Conservation (phyloP, 345 rosid genomes). For the Litchi chinensis region DNA sequence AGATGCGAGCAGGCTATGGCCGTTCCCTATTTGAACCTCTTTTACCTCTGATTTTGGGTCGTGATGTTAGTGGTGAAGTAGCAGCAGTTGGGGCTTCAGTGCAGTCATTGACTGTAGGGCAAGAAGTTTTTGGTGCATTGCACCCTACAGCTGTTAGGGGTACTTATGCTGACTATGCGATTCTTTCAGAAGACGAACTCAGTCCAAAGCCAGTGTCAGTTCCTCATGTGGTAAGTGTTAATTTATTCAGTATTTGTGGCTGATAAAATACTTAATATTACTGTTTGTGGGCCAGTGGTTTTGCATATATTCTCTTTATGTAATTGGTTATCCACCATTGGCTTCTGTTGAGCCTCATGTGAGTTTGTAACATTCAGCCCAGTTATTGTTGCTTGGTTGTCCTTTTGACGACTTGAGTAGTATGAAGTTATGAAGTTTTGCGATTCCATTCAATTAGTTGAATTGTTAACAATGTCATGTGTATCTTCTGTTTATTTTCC, state of each 20-base stretch:
- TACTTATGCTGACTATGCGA: slow-evolving; percentile 82
- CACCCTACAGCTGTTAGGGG: slow-evolving; percentile 98
- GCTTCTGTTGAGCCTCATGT: neutral
- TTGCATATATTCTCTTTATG: neutral
- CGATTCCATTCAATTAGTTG: neutral
- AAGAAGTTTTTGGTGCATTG: slow-evolving; percentile 94
- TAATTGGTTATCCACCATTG: neutral
- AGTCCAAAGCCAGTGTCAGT: slow-evolving; percentile 68
- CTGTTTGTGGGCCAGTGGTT: neutral
- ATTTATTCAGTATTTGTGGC: slow-evolving; percentile 1
- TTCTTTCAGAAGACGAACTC: slow-evolving; percentile 85
- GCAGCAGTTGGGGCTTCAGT: slow-evolving; percentile 77
- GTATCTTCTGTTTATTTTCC: neutral
- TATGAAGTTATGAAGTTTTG: neutral
- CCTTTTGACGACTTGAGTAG: neutral
- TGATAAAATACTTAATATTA: neutral
- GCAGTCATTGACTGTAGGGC: slow-evolving; percentile 62
- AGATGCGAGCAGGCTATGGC: slow-evolving; percentile 97
- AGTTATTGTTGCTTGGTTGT: neutral
- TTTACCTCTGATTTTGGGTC: slow-evolving; percentile 90
- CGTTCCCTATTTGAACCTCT: slow-evolving; percentile 88
- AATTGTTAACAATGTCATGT: neutral
- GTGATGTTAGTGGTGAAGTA: slow-evolving; percentile 92
- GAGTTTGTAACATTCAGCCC: neutral
- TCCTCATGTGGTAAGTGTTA: slow-evolving; percentile 63